Base-by-base conservation (phyloP, 2,329 filamentous ascomycete species). In the Sphaerulina musiva region DNA sequence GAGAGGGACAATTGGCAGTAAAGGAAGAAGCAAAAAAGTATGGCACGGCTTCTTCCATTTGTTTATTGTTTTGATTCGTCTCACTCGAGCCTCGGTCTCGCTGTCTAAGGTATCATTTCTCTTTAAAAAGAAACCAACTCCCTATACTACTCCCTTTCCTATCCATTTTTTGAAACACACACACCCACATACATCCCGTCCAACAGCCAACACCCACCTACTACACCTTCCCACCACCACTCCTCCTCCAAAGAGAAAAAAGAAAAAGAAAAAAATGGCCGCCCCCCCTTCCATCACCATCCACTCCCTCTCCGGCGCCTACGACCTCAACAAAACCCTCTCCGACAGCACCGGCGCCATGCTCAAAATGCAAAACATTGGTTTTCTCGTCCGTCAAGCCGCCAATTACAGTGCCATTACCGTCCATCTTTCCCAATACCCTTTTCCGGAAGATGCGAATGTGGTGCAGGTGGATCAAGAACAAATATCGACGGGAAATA, bases 251-350 rank as follows among this genome's bases (percentile, higher is more conserved):
- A n/a, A n/a, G n/a, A n/a, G n/a, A n/a, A n/a, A n/a, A n/a, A n/a
- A n/a, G n/a, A n/a, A n/a, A n/a, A n/a, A n/a, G n/a, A n/a, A n/a
- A 46, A 79, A 55, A 66, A 91, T 91, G 87, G 86, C 87, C 60
- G 85, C 85, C 57, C 87, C 87, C 53, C 70, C 79, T 49, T 77
- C 78, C 58, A 81, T 85, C 75, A 87, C 79, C 47, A 78, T 84
- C 63, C 78, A 79, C 59, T 78, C 89, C 74, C 78, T 91, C 63
- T 82, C 72, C 64, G 87, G 87, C 59, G 80, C 78, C 66, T 91
- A 84, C 79, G 69, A 76, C 55, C 80, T 91, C 88, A 91, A 93
- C 79, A 86, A 87, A 69, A 73, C 75, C 58, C 76, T 90, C 62
- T 90, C 87, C 55, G 84, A 86, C 70, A 73, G 78, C 60, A 74